Percentiles rank a stretch among this genome's conserved stretches.
These are phyloP conservation scores for Plasmodium coatneyi DNA, from an alignment of 169 alveolate genomes.

Conservation along the genomic window DNA sequence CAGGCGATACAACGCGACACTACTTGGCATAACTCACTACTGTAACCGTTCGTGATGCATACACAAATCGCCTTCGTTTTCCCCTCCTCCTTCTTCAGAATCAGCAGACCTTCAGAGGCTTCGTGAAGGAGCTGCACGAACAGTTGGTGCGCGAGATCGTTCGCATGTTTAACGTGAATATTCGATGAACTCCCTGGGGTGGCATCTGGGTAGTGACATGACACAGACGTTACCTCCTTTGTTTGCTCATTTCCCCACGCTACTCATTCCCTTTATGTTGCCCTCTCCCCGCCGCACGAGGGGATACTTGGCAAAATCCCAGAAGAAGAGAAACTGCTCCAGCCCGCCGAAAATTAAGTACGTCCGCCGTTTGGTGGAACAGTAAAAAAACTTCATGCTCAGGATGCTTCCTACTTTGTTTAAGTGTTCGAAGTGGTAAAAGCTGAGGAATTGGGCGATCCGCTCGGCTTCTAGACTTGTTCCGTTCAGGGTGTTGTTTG, in stretches of 20 bases:
- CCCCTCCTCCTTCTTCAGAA: constrained; percentile 22
- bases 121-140: constrained; percentile 47
- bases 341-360: constrained; percentile 65
- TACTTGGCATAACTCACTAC: neutral
- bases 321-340: constrained; percentile 66
- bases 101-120: constrained; percentile 31
- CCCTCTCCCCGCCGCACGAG: neutral
- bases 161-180: constrained; percentile 4
- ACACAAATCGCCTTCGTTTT: neutral
- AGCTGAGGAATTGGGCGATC: constrained; percentile 45
- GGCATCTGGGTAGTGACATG: neutral
- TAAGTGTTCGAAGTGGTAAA: constrained; percentile 51
- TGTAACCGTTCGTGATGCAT: neutral
- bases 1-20: neutral
- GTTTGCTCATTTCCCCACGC: neutral
- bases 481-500: neutral
- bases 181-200: constrained; percentile 7
- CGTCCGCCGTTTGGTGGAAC: constrained; percentile 9
- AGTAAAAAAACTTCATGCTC: constrained; percentile 69
- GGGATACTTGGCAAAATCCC: constrained; percentile 65
- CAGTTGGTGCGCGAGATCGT: constrained; percentile 12
- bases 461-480: neutral
- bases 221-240: neutral
- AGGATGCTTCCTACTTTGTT: constrained; percentile 69
- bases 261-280: neutral